Evolutionary conservation across 2,329 filamentous ascomycete genomes (phyloP), one percentile per base, ranked within the genome.

Genomic region (Claviceps humidiphila): DNA sequence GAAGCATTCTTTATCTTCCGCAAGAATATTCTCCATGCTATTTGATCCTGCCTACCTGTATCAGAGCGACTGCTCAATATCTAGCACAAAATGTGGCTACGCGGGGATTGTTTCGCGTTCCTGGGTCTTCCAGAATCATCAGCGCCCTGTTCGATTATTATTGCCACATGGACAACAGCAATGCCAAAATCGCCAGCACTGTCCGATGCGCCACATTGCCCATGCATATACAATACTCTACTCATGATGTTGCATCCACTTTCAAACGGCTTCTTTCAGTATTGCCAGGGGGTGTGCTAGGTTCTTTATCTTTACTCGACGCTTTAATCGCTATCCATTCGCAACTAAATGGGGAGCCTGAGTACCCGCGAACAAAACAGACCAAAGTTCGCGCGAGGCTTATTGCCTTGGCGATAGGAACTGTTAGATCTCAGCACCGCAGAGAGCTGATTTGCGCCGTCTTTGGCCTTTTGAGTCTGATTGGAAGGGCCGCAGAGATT

Each of bases 201-300:
- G 78, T 81, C 30, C 72, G 77, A 38, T 77, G 73, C 49, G 75
- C 80, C 5, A 80, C 73, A 42, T 67, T 86, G 1, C 82, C 83
- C 3, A 63, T 66, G 2, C 80, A 84, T 58, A 79, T 86, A 55
- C 72, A 73, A 40, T 76, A 71, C 47, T 73, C 76, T 6, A 71
- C 80, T 3, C 80, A 85, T 55, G 83, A 86, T 64, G 76, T 86
- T 34, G 82, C 82, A 2, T 82, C 80, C 2, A 74, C 78, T 0
- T 85, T 87, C 65, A 86, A 86, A 59, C 75, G 73, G 13, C 70
- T 87, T n/a, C 67, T 87, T 0, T 73, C 75, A 0, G 77, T 77
- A 1, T 63, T 87, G 0, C 81, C 82, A 0, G 82, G 82, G 0
- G 83, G 83, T 0, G 80, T 87, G 42, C 67, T 87, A 1, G 83